Conservation (phyloP, 2,329 filamentous ascomycete species). For the Aspergillus sergii region DNA sequence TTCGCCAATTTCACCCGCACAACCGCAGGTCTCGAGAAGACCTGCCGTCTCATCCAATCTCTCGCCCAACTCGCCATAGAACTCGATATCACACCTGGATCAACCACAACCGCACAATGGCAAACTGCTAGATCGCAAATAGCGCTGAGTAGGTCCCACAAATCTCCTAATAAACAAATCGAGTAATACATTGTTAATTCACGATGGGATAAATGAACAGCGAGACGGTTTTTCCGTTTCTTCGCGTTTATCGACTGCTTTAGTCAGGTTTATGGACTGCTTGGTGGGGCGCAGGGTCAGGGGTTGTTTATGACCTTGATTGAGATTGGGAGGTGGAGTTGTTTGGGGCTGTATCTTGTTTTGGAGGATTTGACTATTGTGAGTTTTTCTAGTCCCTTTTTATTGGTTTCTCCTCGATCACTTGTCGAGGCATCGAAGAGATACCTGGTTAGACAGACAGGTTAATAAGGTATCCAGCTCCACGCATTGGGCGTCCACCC, state of each 20-base stretch:
- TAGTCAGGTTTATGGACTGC: conserved; percentile 51
- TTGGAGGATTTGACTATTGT: conserved; percentile 67
- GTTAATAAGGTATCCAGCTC: conserved; percentile 27
- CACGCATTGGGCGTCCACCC: conserved; percentile 56
- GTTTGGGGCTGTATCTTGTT: conserved; percentile 67
- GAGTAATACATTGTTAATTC: too few species aligned
- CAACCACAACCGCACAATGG: conserved; percentile 34
- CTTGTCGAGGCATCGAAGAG: neutral
- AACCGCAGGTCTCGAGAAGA: conserved; percentile 35
- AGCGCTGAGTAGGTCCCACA: conserved; percentile 38
- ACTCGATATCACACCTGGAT: conserved; percentile 19
- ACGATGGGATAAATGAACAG: conserved; percentile 26
- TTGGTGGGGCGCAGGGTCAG: conserved; percentile 19
- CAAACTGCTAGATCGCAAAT: conserved; percentile 39
- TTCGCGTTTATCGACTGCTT: conserved; percentile 70
- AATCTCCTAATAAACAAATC: neutral
- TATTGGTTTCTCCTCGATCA: neutral
- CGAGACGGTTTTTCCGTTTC: conserved; percentile 66
- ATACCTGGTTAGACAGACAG: conserved; percentile 24
- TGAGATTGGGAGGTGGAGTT: conserved; percentile 59
- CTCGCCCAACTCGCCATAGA: conserved; percentile 29
- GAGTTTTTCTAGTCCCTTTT: conserved; percentile 37
- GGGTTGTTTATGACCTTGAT: conserved; percentile 42
- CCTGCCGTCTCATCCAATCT: conserved; percentile 37
- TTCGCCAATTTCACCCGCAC: conserved; percentile 33